These are phyloP conservation scores for Tillandsia fasciculata DNA, from an alignment of 176 grass and related monocot species.

Conservation along the genomic window DNA sequence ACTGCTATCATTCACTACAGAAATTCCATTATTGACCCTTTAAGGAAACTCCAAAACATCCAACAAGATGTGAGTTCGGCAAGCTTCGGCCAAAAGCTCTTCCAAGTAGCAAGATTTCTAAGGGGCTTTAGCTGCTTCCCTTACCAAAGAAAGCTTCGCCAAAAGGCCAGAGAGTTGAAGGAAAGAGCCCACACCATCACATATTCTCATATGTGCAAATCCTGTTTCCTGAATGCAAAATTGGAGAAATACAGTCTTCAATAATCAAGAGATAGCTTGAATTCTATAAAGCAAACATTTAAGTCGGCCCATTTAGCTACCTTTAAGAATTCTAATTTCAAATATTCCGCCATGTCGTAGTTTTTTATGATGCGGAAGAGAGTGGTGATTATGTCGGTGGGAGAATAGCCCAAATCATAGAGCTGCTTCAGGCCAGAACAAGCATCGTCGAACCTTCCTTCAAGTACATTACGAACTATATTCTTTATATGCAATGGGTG, in stretches of 20 bases:
- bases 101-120: background rate
- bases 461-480: conserved; percentile 79
- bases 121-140: conserved; percentile 53
- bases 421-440: conserved; percentile 75
- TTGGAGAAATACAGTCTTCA: background rate
- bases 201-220: conserved; percentile 99
- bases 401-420: conserved; percentile 89
- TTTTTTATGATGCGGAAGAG: conserved; percentile 91
- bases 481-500: conserved; percentile 88
- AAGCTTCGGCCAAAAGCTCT: background rate
- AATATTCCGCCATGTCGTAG: conserved; percentile 91
- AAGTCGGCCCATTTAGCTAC: conserved; percentile 21
- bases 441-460: conserved; percentile 72
- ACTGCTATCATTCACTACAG: too few species aligned
- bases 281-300: background rate
- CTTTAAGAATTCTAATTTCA: conserved; percentile 91
- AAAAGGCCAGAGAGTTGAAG: conserved; percentile 90
- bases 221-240: conserved; percentile 53
- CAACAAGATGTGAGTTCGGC: too few species aligned
- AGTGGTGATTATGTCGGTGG: conserved; percentile 91
- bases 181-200: conserved; percentile 85
- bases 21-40: too few species aligned
- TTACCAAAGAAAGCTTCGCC: conserved; percentile 70
- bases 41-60: too few species aligned
- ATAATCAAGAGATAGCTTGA: background rate